A percentile compares a stretch with the other conserved stretches of the same genome.
Evolutionary conservation across 768 basidiomycete genomes (phyloP).

Genomic region (Suillus alpinus): DNA sequence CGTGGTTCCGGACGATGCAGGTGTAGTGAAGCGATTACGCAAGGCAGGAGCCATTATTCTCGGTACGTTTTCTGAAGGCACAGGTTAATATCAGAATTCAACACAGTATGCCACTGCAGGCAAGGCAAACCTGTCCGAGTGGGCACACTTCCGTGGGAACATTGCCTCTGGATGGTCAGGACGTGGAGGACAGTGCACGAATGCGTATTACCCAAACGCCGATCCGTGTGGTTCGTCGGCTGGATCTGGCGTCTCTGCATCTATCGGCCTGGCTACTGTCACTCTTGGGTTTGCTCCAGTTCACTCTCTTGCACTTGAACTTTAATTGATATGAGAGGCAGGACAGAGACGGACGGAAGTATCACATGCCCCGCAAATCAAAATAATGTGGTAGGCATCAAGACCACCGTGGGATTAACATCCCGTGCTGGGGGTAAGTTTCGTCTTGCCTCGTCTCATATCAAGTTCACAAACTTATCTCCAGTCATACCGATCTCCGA

Average conservation of each 20-base stretch:
- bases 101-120: conserved; percentile 27
- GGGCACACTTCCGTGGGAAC: conserved; percentile 45
- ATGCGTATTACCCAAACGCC: conserved; percentile 47
- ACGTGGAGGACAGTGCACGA: conserved; percentile 48
- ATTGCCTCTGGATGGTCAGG: conserved; percentile 57
- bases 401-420: conserved; percentile 58
- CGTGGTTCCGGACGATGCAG: conserved; percentile 33
- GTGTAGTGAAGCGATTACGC: conserved; percentile 30
- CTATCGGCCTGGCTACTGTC: conserved; percentile 50
- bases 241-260: conserved; percentile 54
- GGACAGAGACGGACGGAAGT: conserved; percentile 52
- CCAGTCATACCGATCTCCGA: conserved; percentile 55
- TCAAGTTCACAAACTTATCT: neutral
- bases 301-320: neutral
- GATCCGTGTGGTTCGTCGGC: conserved; percentile 60
- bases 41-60: conserved; percentile 34
- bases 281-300: conserved; percentile 33
- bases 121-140: conserved; percentile 57
- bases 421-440: conserved; percentile 56
- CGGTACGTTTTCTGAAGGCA: conserved; percentile 13
- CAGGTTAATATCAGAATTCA: neutral
- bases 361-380: conserved; percentile 50
- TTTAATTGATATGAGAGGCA: conserved; percentile 4
- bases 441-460: neutral
- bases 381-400: conserved; percentile 59